These are phyloP conservation scores for Margaritispora aquatica DNA, from an alignment of 495 filamentous ascomycete species.

Conservation along the genomic window DNA sequence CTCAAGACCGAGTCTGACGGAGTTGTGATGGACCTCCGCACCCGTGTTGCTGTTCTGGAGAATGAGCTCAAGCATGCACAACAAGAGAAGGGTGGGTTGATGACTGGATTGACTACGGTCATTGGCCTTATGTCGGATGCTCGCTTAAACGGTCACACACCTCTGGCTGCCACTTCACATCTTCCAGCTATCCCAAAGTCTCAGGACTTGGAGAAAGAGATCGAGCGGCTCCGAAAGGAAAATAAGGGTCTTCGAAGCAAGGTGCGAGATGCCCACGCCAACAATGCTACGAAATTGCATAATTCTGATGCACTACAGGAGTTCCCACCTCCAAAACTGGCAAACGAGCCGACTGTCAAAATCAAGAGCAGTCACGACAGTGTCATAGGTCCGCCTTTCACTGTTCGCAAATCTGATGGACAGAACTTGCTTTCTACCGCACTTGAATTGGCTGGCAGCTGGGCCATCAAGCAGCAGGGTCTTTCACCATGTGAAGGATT, in stretches of 20 bases:
- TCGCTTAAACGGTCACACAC: not conserved
- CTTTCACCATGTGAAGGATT: not conserved
- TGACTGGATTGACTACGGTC: constrained; percentile 1
- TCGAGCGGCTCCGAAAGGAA: constrained; percentile 11
- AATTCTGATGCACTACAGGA: not conserved
- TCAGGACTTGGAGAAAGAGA: constrained; percentile 5
- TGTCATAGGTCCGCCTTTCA: too few relatives aligned
- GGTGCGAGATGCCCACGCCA: not conserved
- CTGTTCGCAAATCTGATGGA: too few relatives aligned
- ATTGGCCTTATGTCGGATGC: not conserved
- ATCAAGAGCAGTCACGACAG: too few relatives aligned
- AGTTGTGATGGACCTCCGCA: constrained; percentile 7
- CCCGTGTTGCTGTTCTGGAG: constrained; percentile 19
- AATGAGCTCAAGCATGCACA: constrained; percentile 15
- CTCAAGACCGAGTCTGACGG: not conserved
- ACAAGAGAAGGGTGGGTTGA: constrained; percentile 5
- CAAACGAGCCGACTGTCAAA: not conserved
- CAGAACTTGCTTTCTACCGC: not conserved
- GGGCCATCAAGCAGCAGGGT: not conserved
- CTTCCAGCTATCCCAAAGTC: not conserved
- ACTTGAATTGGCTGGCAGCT: not conserved
- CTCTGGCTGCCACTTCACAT: not conserved
- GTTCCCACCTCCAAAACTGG: not conserved
- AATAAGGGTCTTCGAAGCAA: not conserved
- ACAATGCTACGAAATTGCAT: not conserved